Evolutionary conservation across 2,329 filamentous ascomycete species (phyloP).

Genomic region (Venturiaceae sp.): DNA sequence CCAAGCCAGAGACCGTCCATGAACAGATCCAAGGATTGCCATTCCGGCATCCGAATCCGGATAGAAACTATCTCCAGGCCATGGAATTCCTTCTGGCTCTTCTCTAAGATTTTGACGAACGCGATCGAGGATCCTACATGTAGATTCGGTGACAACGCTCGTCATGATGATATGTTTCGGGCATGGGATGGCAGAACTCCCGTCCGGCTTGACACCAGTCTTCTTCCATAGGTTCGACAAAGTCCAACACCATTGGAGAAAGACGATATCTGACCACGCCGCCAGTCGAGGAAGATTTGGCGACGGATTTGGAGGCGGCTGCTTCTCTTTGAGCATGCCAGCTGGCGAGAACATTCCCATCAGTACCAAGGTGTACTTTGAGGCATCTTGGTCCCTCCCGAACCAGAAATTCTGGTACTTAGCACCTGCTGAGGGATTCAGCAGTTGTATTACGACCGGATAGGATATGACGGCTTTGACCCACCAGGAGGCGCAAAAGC

Average conservation of each 20-base stretch:
- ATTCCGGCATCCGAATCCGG: not conserved
- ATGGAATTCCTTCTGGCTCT: not conserved
- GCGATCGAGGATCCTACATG: not conserved
- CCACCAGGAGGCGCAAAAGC: too few relatives aligned
- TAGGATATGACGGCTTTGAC: too few relatives aligned
- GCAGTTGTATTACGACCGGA: too few relatives aligned
- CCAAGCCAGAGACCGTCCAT: conserved; percentile 7
- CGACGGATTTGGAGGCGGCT: not conserved
- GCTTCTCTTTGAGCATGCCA: not conserved
- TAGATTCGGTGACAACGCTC: not conserved
- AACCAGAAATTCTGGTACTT: too few relatives aligned
- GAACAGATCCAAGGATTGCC: conserved; percentile 1
- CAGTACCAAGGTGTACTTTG: too few relatives aligned
- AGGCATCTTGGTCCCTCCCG: too few relatives aligned
- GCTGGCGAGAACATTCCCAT: too few relatives aligned
- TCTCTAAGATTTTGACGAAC: not conserved
- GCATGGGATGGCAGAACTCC: not conserved
- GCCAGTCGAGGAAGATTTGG: not conserved
- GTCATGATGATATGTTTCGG: not conserved
- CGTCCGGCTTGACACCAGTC: not conserved
- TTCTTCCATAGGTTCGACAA: not conserved
- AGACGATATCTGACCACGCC: too few relatives aligned
- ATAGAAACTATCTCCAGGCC: not conserved
- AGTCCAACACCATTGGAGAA: not conserved
- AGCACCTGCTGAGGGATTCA: too few relatives aligned